These are phyloP conservation scores for Pholiota adiposa DNA, from an alignment of 1,284 basidiomycete genomes.

Conservation along the genomic window DNA sequence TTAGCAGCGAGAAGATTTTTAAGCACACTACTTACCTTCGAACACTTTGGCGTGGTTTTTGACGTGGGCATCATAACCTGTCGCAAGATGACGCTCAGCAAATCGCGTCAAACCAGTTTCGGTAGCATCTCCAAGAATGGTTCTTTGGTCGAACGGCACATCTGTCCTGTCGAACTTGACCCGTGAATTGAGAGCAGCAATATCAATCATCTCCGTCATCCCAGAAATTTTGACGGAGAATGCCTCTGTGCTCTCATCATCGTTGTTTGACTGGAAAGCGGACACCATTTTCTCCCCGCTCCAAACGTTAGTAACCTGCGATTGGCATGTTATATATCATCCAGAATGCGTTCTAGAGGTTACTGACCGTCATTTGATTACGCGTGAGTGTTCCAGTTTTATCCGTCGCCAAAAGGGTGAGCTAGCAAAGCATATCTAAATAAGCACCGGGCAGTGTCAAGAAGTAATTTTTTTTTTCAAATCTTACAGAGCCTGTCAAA, in stretches of 20 bases:
- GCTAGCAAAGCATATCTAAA: constrained; percentile 32
- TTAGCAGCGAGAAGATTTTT: neutral
- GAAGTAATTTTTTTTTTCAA: constrained; percentile 7
- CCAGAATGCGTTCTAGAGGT: neutral
- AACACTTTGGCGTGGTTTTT: constrained; percentile 61
- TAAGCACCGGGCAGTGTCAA: constrained; percentile 5
- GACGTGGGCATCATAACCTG: constrained; percentile 57
- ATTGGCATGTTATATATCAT: neutral
- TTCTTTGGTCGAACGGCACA: constrained; percentile 63
- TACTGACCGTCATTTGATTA: constrained; percentile 70
- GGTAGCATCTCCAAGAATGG: constrained; percentile 70
- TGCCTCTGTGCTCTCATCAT: constrained; percentile 50
- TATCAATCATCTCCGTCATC: constrained; percentile 66
- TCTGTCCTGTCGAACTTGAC: constrained; percentile 71
- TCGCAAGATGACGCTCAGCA: constrained; percentile 53
- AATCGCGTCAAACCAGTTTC: constrained; percentile 72
- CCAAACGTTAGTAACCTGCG: constrained; percentile 64
- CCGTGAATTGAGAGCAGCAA: constrained; percentile 66
- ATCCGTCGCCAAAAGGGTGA: constrained; percentile 72
- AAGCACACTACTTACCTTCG: constrained; percentile 43
- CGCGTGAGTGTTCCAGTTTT: constrained; percentile 78
- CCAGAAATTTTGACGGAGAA: constrained; percentile 58
- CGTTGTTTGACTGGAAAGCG: constrained; percentile 74
- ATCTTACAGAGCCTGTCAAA: constrained; percentile 35
- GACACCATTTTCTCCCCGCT: constrained; percentile 62